Base-by-base conservation (phyloP, 345 rosid genomes). In the Populus pruinosa region DNA sequence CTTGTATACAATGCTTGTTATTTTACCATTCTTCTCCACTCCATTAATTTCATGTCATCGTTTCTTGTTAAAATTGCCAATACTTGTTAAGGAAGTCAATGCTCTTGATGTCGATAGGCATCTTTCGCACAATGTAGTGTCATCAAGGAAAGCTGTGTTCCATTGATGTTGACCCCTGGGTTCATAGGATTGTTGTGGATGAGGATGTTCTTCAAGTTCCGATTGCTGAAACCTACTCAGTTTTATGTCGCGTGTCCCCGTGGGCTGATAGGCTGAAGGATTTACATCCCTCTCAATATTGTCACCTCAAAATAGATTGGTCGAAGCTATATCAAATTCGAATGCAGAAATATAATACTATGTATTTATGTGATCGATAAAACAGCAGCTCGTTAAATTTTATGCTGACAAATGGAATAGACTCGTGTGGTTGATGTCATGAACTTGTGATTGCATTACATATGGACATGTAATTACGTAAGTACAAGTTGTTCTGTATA, bases 401-500 rank as follows among this genome's bases (percentile, higher is more conserved):
- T 25, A 55, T 33, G 49, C 70, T 77, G 83, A 70, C 85, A 76
- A 68, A 69, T 83, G 83, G 83, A 67, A 67, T 10, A 9, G n/a
- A 5, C 3, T 67, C 13, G n/a, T 67, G 3, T 7, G 38, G 44
- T 67, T 17, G 8, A 67, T 67, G 70, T 31, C 36, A 23, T 64
- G 17, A 64, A 16, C 29, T n/a, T n/a, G 63, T 21, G 27, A n/a
- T 56, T n/a, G 23, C 27, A n/a, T 9, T n/a, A 1, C 14, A 56
- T n/a, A 1, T n/a, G 13, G 23, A 7, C 63, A 8, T 56, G 0
- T 56, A 21, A 9, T 56, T 56, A n/a, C 29, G 27, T 11, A 9
- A 56, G 63, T 29, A 3, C 11, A 56, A n/a, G n/a, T n/a, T 56
- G 63, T 1, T 56, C 13, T n/a, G 5, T 56, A 13, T 25, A 10